Evolutionary conservation across 805 yeast species (phyloP).

Genomic region (Metschnikowia borealis): DNA sequence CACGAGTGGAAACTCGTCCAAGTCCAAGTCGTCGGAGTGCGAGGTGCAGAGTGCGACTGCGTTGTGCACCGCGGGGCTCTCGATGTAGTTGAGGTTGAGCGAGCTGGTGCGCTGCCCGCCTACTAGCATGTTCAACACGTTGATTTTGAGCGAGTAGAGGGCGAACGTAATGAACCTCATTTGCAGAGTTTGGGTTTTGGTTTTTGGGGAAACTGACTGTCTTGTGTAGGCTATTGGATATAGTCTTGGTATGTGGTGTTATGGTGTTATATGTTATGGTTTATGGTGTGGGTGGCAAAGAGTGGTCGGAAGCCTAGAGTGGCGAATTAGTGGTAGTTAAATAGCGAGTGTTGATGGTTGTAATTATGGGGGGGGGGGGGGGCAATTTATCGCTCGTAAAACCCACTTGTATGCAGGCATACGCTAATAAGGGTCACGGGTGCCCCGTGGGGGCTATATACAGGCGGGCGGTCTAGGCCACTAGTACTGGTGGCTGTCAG

Average conservation of each 20-base stretch:
- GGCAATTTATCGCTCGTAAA: not conserved
- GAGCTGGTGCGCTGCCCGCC: constrained; percentile 31
- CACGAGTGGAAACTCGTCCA: not conserved
- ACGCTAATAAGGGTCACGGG: not conserved
- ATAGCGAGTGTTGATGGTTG: no score
- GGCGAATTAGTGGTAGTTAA: no score
- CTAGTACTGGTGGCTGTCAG: not conserved
- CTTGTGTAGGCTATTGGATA: no score
- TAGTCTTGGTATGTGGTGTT: no score
- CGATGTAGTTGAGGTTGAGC: constrained; percentile 28
- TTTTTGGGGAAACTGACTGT: no score
- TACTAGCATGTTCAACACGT: constrained; percentile 34
- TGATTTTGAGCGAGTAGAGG: constrained; percentile 35
- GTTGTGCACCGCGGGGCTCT: constrained; percentile 29
- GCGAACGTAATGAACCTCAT: constrained; percentile 35
- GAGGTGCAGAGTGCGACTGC: constrained; percentile 21
- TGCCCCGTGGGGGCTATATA: not conserved
- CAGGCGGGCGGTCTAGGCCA: not conserved
- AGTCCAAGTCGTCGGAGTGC: constrained; percentile 18
- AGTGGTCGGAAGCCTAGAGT: no score
- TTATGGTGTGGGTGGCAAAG: no score
- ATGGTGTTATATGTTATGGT: no score
- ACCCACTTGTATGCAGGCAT: not conserved
- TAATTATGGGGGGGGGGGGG: no score
- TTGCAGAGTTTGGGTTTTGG: no score